phyloP scores from a whole-genome alignment of 192 early-diverging fungal genomes.

The Backusella westeae region DNA sequence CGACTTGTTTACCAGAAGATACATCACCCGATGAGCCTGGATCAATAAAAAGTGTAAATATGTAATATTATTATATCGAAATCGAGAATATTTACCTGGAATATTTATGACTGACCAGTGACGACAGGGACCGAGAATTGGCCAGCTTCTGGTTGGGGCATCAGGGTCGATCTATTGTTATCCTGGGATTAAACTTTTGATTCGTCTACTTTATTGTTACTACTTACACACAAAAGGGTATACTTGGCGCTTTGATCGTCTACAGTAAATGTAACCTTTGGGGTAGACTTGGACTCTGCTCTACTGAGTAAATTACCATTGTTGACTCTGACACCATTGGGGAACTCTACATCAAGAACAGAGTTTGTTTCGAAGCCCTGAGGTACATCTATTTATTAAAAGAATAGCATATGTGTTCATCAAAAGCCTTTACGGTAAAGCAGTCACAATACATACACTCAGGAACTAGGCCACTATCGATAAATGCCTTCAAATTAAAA shows the following conservation, averaged over 20 bases:
- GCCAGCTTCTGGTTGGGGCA: slow-evolving; percentile 46
- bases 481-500: neutral
- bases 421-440: neutral
- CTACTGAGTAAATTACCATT: neutral
- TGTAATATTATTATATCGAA: neutral
- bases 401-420: neutral
- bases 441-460: neutral
- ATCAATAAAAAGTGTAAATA: neutral
- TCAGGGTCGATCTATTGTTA: slow-evolving; percentile 52
- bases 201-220: neutral
- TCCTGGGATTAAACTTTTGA: neutral
- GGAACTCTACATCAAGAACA: neutral
- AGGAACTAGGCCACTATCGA: neutral
- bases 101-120: slow-evolving; percentile 57
- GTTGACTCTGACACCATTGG: neutral
- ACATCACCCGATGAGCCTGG: neutral
- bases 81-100: slow-evolving; percentile 19
- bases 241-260: neutral
- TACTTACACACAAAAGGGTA: slow-evolving; percentile 2
- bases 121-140: slow-evolving; percentile 43
- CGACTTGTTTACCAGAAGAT: slow-evolving; percentile 12
- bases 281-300: neutral
- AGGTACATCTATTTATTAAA: neutral
- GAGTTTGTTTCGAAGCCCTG: neutral
- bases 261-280: neutral